Evolutionary conservation across 805 yeast species (phyloP).

Genomic region (Lipomyces kockii): DNA sequence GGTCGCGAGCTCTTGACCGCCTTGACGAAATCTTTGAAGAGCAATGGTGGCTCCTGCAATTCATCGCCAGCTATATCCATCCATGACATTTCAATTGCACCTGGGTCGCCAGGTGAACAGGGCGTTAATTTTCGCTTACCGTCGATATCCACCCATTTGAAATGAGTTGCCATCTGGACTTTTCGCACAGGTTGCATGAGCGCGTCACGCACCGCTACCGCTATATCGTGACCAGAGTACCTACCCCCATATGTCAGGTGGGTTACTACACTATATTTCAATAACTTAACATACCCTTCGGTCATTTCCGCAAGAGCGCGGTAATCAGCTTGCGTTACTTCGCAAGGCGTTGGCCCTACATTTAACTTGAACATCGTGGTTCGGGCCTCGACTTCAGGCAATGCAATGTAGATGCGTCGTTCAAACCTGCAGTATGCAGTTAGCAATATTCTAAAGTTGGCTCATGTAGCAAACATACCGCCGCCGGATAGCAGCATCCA

Average conservation of each 20-base stretch:
- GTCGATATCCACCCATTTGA: constrained; percentile 58
- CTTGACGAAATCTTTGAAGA: constrained; percentile 89
- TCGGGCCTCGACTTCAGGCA: constrained; percentile 93
- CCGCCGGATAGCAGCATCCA: constrained; percentile 96
- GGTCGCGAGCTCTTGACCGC: constrained; percentile 92
- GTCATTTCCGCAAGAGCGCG: constrained; percentile 87
- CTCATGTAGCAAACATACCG: constrained; percentile 47
- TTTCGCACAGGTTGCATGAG: constrained; percentile 97
- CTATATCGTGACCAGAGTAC: constrained; percentile 95
- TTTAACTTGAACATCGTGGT: constrained; percentile 92
- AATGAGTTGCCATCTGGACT: constrained; percentile 95
- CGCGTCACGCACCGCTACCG: constrained; percentile 96
- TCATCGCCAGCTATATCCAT: constrained; percentile 88
- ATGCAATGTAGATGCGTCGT: constrained; percentile 88
- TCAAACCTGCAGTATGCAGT: constrained; percentile 58
- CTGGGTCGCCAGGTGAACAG: constrained; percentile 94
- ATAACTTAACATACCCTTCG: constrained; percentile 58
- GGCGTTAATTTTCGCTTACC: constrained; percentile 68
- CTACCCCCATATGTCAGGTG: neutral
- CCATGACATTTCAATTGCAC: constrained; percentile 91
- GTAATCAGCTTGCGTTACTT: constrained; percentile 71
- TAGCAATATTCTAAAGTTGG: neutral
- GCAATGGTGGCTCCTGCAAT: constrained; percentile 84
- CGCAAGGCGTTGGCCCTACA: constrained; percentile 88
- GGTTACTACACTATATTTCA: neutral